A percentile compares a stretch with the other conserved stretches of the same genome.
Evolutionary conservation across 2,329 filamentous ascomycete genomes (phyloP).

Genomic region (Sarocladium oryzae): DNA sequence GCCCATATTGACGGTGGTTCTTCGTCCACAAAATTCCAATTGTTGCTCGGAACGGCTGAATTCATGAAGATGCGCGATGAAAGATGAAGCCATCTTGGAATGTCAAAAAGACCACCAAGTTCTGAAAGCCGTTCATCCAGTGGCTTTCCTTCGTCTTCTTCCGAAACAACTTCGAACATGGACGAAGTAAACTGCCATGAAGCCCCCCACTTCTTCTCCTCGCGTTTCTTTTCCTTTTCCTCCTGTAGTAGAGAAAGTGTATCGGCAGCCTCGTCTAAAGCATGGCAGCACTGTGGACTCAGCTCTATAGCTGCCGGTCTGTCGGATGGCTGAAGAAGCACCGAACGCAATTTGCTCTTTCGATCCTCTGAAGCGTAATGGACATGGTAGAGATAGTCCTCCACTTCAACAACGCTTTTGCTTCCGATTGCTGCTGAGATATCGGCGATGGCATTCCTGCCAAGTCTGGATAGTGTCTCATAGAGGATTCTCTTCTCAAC

Average conservation of each 20-base stretch:
- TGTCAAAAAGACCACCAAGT: constrained; percentile 42
- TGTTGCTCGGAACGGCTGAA: constrained; percentile 49
- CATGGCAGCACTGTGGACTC: constrained; percentile 54
- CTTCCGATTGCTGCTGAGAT: constrained; percentile 59
- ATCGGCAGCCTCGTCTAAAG: constrained; percentile 64
- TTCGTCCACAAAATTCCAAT: constrained; percentile 59
- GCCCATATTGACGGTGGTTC: constrained; percentile 64
- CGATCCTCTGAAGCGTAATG: constrained; percentile 39
- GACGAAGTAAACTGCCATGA: constrained; percentile 57
- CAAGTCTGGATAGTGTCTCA: constrained; percentile 55
- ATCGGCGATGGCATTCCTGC: constrained; percentile 52
- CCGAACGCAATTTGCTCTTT: constrained; percentile 22
- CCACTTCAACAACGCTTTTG: constrained; percentile 71
- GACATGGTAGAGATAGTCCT: constrained; percentile 61
- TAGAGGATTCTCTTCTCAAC: constrained; percentile 69
- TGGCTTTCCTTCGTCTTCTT: constrained; percentile 18
- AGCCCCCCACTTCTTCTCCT: constrained; percentile 53
- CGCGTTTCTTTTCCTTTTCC: constrained; percentile 50
- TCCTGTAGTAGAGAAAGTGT: constrained; percentile 60
- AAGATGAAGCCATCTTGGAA: constrained; percentile 55
- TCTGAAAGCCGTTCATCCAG: constrained; percentile 31
- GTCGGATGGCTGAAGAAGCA: constrained; percentile 44
- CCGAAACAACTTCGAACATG: constrained; percentile 23
- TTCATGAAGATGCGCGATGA: constrained; percentile 74
- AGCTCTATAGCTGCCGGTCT: constrained; percentile 70